Evolutionary conservation across 1,284 basidiomycete genomes (phyloP).

Genomic region (Leccinum pachyderme): DNA sequence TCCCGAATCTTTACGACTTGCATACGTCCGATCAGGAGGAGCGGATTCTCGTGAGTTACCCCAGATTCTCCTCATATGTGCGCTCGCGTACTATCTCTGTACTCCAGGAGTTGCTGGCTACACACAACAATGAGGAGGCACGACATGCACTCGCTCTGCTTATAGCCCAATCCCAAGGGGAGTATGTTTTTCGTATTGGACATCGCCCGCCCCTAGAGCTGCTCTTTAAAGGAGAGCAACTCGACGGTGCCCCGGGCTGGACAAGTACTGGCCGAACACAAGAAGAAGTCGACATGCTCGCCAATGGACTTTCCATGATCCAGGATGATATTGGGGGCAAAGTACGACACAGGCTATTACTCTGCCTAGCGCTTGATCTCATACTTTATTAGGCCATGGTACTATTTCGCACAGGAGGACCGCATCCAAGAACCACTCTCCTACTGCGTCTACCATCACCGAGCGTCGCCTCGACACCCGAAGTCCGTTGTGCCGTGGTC

Average conservation of each 20-base stretch:
- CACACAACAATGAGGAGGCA: constrained; percentile 49
- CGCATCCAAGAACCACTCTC: constrained; percentile 54
- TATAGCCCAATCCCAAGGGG: constrained; percentile 63
- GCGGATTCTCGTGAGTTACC: constrained; percentile 54
- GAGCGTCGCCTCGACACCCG: constrained; percentile 70
- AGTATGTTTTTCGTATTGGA: constrained; percentile 72
- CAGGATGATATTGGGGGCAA: constrained; percentile 75
- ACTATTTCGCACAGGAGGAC: constrained; percentile 46
- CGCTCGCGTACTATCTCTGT: constrained; percentile 2
- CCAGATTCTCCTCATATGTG: neutral
- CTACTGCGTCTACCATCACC: constrained; percentile 71
- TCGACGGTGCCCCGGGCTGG: constrained; percentile 48
- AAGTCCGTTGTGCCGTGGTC: constrained; percentile 93
- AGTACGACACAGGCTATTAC: constrained; percentile 37
- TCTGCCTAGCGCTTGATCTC: neutral
- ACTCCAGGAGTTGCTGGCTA: constrained; percentile 45
- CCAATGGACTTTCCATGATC: constrained; percentile 41
- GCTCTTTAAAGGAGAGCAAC: constrained; percentile 53
- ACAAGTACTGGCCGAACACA: constrained; percentile 48
- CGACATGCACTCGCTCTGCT: constrained; percentile 63
- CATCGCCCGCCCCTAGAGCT: constrained; percentile 51
- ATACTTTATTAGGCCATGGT: constrained; percentile 46
- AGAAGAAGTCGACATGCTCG: constrained; percentile 52
- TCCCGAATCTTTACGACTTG: constrained; percentile 1
- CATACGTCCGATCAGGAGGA: constrained; percentile 52